Conservation (phyloP, 805 yeast genomes). For the Candida ortonii region DNA sequence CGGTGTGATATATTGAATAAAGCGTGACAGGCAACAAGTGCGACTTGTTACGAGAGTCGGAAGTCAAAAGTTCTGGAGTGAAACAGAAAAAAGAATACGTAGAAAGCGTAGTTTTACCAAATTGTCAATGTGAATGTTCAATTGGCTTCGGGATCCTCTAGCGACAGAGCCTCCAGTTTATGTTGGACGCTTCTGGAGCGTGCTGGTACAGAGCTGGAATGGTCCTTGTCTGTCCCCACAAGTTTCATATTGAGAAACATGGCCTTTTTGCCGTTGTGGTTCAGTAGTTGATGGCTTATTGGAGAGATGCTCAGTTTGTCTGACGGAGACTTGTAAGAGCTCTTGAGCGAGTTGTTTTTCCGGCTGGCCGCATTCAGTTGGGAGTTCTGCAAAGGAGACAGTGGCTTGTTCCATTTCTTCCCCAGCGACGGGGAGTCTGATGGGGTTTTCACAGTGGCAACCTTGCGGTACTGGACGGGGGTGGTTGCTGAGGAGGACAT, state of each 20-base stretch:
- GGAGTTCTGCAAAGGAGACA: slow-evolving; percentile 1
- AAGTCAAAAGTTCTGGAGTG: no score
- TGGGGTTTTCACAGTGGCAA: not conserved
- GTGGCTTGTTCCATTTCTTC: slow-evolving; percentile 3
- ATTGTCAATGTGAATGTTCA: no score
- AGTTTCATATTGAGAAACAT: slow-evolving; percentile 10
- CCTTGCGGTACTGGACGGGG: slow-evolving; percentile 7
- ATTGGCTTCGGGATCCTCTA: slow-evolving; percentile 5
- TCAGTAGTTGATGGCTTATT: slow-evolving; percentile 16
- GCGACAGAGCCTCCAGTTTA: slow-evolving; percentile 17
- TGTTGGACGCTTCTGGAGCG: slow-evolving; percentile 8
- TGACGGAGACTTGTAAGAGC: slow-evolving; percentile 16
- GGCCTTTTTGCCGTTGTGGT: slow-evolving; percentile 9
- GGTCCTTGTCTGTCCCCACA: slow-evolving; percentile 1
- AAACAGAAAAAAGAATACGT: no score
- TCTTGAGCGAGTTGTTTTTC: slow-evolving; percentile 3
- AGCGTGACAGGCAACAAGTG: no score
- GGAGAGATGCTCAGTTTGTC: slow-evolving; percentile 19
- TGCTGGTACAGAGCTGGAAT: no score
- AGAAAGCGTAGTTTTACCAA: no score
- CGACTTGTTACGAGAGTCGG: no score
- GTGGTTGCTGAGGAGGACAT: slow-evolving; percentile 3
- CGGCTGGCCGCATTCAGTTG: not conserved
- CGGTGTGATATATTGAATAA: no score
- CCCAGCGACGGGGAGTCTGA: slow-evolving; percentile 1